These are phyloP conservation scores for Lunularia cruciata DNA, from an alignment of 225 moss, liverwort and hornwort species.

Conservation along the genomic window DNA sequence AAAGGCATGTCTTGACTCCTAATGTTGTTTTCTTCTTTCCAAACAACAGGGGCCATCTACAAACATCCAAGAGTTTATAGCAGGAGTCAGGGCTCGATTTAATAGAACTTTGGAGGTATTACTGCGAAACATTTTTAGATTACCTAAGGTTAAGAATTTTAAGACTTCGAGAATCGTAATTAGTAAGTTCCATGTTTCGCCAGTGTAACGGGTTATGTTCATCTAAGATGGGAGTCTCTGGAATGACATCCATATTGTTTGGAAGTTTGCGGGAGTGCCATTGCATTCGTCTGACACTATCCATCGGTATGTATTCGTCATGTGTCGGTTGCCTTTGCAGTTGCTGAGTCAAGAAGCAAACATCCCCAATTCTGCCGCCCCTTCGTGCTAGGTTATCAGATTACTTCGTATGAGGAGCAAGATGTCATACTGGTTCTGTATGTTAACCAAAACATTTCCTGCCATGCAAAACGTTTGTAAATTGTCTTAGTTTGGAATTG, in stretches of 20 bases:
- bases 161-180: not conserved
- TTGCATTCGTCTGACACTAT: not conserved
- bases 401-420: not conserved
- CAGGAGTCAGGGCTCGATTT: constrained; percentile 74
- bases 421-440: too few relatives aligned
- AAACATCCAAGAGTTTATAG: constrained; percentile 75
- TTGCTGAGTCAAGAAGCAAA: constrained; percentile 33
- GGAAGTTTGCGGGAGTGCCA: not conserved
- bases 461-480: not conserved
- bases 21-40: constrained; percentile 25
- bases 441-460: not conserved
- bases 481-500: too few relatives aligned
- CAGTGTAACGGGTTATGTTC: not conserved
- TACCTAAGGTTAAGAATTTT: constrained; percentile 9
- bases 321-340: constrained; percentile 28
- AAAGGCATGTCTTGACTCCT: not conserved
- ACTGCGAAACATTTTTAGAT: constrained; percentile 22
- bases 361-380: constrained; percentile 5
- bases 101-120: constrained; percentile 80
- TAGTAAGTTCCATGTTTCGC: not conserved
- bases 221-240: not conserved
- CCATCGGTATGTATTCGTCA: not conserved
- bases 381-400: constrained; percentile 6
- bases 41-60: constrained; percentile 42
- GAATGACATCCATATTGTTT: not conserved